Evolutionary conservation across 2,329 filamentous ascomycete species (phyloP).

Genomic region (Exophiala sp.): DNA sequence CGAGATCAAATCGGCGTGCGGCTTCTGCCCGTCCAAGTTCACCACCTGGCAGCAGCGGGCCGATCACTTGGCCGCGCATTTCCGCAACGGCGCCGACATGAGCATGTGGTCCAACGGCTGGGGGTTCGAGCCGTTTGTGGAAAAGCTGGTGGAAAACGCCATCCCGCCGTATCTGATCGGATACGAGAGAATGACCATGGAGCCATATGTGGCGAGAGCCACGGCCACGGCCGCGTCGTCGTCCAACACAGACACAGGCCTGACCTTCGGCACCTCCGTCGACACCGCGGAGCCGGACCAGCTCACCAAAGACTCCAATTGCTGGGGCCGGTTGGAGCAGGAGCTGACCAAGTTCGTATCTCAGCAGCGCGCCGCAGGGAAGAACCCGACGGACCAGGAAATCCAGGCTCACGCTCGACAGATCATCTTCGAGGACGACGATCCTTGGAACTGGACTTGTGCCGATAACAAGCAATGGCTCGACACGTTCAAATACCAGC

Average conservation of each 20-base stretch:
- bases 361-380: slow-evolving; percentile 33
- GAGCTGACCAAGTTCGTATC: slow-evolving; percentile 39
- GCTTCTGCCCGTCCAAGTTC: slow-evolving; percentile 33
- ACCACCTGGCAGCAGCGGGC: slow-evolving; percentile 33
- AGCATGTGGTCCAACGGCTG: slow-evolving; percentile 36
- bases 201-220: slow-evolving; percentile 28
- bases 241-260: slow-evolving; percentile 16
- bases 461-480: slow-evolving; percentile 45
- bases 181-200: slow-evolving; percentile 31
- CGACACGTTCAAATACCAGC: slow-evolving; percentile 40
- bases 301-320: slow-evolving; percentile 33
- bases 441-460: slow-evolving; percentile 39
- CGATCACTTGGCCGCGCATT: slow-evolving; percentile 39
- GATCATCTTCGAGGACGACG: slow-evolving; percentile 32
- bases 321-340: slow-evolving; percentile 38
- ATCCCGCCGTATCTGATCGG: slow-evolving; percentile 37
- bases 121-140: slow-evolving; percentile 35
- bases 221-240: slow-evolving; percentile 14
- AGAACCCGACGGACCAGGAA: slow-evolving; percentile 34
- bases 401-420: slow-evolving; percentile 32
- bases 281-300: slow-evolving; percentile 25
- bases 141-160: slow-evolving; percentile 34
- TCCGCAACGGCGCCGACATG: slow-evolving; percentile 37
- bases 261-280: slow-evolving; percentile 21
- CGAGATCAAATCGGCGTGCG: slow-evolving; percentile 43